Percentiles rank a stretch among this genome's conserved stretches.
Conservation (phyloP, 768 basidiomycete genomes). For the Phaeolepiota aurea region DNA sequence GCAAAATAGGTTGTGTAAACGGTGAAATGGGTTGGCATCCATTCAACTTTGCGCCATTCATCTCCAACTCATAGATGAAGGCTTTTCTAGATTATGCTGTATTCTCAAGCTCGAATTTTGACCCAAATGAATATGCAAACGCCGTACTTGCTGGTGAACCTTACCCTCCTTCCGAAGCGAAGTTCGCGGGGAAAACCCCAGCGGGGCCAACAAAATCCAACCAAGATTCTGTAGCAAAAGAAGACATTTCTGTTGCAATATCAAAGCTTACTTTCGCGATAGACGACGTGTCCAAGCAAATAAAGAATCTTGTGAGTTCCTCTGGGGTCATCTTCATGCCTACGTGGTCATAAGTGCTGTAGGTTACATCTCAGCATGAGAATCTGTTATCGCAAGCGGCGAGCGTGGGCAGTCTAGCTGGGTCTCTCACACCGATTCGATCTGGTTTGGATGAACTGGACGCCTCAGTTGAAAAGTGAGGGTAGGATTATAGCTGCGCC, state of each 20-base stretch:
- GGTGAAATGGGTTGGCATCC: neutral
- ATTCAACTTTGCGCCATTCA: neutral
- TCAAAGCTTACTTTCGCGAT: conserved; percentile 82
- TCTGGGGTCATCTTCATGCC: neutral
- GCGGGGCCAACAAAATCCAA: conserved; percentile 22
- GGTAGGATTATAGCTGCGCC: conserved; percentile 8
- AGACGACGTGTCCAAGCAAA: conserved; percentile 88
- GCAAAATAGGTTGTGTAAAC: no score
- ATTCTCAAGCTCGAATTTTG: conserved; percentile 70
- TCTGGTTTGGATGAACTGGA: conserved; percentile 70
- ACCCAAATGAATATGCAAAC: conserved; percentile 87
- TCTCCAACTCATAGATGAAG: conserved; percentile 1
- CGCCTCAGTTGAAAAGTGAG: conserved; percentile 68
- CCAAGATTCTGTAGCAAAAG: conserved; percentile 55
- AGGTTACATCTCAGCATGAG: conserved; percentile 83
- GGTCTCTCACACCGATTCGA: conserved; percentile 58
- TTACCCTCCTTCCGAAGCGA: conserved; percentile 59
- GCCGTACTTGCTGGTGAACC: conserved; percentile 78
- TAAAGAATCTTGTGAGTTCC: conserved; percentile 67
- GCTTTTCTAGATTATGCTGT: conserved; percentile 56
- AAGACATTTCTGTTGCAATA: conserved; percentile 85
- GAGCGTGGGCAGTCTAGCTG: conserved; percentile 60
- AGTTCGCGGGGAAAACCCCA: conserved; percentile 21
- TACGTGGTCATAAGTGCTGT: conserved; percentile 7
- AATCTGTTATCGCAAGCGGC: conserved; percentile 78